Evolutionary conservation across 148 eudicot genomes (phyloP), one percentile per base, ranked within the genome.

Genomic region (Silene conica): DNA sequence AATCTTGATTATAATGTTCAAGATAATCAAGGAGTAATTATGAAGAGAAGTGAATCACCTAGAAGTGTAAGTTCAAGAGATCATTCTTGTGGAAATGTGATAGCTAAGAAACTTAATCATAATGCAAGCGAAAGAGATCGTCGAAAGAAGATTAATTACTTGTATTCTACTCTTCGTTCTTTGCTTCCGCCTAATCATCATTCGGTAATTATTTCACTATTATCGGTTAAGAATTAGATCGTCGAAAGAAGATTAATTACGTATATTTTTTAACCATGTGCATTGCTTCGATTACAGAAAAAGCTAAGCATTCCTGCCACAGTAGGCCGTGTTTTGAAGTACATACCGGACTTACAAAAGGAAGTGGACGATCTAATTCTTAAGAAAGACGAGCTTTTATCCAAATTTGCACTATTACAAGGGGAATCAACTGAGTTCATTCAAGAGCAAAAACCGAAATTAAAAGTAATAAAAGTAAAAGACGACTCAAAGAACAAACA

Each of bases 321-420:
- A 8, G 84, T 93, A 7, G 76, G 87, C 20, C 74, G 82, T 0
- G 94, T 78, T 22, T 63, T 93, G 21, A 89, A 93, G 57, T 90
- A 93, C 83, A 90, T 89, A 77, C 98, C 96, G 0, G 89, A 93
- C 59, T 81, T 93, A 67, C 92, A 86, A 71, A 88, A 80, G 67
- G 90, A 93, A 82, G 84, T 90, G 59, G 86, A 83, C 12, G 75
- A 74, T 25, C 74, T 93, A 9, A 57, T 46, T 52, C 59, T 75
- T 7, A 82, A 73, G 73, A 90, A 89, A 70, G 87, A 87, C 72
- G 80, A 73, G 60, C 76, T 88, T 13, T 55, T 71, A 9, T 62
- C 80, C 57, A 83, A 63, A 63, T 50, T 25, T 12, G 54, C 71
- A 0, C 15, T 8, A 63, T 21, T 34, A 19, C 25, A 60, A 79